phyloP scores from a whole-genome alignment of 2,329 filamentous ascomycete genomes.

The Calonectria leucothoes region DNA sequence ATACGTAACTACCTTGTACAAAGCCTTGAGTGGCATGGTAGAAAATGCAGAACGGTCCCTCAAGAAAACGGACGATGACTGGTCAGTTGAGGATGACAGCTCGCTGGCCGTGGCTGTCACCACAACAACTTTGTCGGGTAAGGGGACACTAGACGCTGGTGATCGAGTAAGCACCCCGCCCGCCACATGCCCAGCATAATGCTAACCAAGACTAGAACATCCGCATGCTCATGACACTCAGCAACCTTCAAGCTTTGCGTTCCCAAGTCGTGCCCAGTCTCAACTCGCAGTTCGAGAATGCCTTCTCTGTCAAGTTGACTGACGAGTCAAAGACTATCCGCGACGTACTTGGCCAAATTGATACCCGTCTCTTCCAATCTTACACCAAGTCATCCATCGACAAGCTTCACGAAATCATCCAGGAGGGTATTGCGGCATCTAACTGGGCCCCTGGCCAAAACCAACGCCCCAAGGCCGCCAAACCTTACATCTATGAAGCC shows the following conservation, averaged over 20 bases:
- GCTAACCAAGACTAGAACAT: slow-evolving; percentile 73
- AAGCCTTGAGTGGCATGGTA: slow-evolving; percentile 93
- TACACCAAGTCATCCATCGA: slow-evolving; percentile 86
- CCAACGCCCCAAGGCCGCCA: slow-evolving; percentile 77
- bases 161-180: slow-evolving; percentile 61
- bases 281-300: slow-evolving; percentile 92
- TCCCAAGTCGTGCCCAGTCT: slow-evolving; percentile 86
- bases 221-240: slow-evolving; percentile 92
- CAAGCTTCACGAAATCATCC: slow-evolving; percentile 76
- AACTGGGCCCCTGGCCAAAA: slow-evolving; percentile 74
- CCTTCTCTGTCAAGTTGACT: slow-evolving; percentile 93
- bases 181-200: neutral
- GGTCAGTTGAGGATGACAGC: slow-evolving; percentile 62
- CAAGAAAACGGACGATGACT: slow-evolving; percentile 73
- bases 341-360: slow-evolving; percentile 91
- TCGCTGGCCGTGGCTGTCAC: slow-evolving; percentile 48
- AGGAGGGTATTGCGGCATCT: slow-evolving; percentile 75
- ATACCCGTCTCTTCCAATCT: slow-evolving; percentile 89
- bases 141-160: slow-evolving; percentile 64
- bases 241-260: slow-evolving; percentile 88
- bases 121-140: slow-evolving; percentile 52
- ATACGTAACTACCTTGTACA: slow-evolving; percentile 94
- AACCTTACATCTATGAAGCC: slow-evolving; percentile 89
- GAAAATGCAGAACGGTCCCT: slow-evolving; percentile 89
- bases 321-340: slow-evolving; percentile 93